A percentile compares a stretch with the other conserved stretches of the same genome.
These are phyloP conservation scores for Didymella segeticola DNA, from an alignment of 2,329 filamentous ascomycete genomes.

Conservation along the genomic window DNA sequence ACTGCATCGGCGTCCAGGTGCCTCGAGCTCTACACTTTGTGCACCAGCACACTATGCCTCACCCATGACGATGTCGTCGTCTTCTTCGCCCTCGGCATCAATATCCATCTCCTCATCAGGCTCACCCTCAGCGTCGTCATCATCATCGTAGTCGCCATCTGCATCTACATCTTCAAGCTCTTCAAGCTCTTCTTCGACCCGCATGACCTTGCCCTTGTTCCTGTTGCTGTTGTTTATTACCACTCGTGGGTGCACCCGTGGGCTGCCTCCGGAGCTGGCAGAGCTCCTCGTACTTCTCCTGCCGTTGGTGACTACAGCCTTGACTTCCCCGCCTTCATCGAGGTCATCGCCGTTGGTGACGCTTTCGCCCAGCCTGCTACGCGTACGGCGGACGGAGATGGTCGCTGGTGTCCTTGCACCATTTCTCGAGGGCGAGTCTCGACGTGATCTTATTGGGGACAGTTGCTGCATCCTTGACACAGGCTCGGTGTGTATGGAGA, in stretches of 20 bases:
- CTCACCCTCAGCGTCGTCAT: slow-evolving; percentile 5
- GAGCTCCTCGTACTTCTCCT: slow-evolving; percentile 40
- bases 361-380: slow-evolving; percentile 54
- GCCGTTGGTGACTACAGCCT: slow-evolving; percentile 31
- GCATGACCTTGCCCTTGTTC: slow-evolving; percentile 35
- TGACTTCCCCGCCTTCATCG: slow-evolving; percentile 42
- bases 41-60: slow-evolving; percentile 19
- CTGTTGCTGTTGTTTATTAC: slow-evolving; percentile 26
- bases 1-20: no score
- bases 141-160: slow-evolving; percentile 31
- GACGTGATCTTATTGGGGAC: slow-evolving; percentile 37
- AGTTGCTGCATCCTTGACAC: slow-evolving; percentile 43
- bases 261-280: slow-evolving; percentile 40
- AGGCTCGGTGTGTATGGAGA: slow-evolving; percentile 41
- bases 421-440: slow-evolving; percentile 40
- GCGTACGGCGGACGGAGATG: slow-evolving; percentile 45
- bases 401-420: slow-evolving; percentile 42
- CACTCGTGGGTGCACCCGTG: slow-evolving; percentile 26
- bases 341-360: slow-evolving; percentile 46
- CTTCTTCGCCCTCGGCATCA: slow-evolving; percentile 35
- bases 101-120: slow-evolving; percentile 29
- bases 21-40: neutral
- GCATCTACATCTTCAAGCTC: slow-evolving; percentile 40
- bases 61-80: slow-evolving; percentile 41
- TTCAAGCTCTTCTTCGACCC: slow-evolving; percentile 41